Evolutionary conservation across 2,329 filamentous ascomycete genomes (phyloP), one percentile per base, ranked within the genome.

Genomic region (Verticillium albo-atrum): DNA sequence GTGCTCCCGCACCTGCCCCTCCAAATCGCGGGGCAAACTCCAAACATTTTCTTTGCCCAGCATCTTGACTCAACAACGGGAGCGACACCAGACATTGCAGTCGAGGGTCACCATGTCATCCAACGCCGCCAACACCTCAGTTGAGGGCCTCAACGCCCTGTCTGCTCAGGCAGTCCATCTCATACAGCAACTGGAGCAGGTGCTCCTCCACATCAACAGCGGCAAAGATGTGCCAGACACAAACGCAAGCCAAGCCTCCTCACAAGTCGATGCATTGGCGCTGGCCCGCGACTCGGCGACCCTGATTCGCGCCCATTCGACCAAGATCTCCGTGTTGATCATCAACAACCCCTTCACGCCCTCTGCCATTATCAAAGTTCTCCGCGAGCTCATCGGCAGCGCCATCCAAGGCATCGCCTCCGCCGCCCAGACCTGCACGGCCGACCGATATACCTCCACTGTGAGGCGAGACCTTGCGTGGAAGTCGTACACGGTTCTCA

Each of bases 281-380:
- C 81, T 94, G 60, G 85, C 93, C 34, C 83, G 84, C 66, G 89
- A 93, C 67, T 83, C 90, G 0, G 84, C 91, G 1, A 84, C 82
- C 27, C 80, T 96, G 5, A 85, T 97, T 61, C 88, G 86, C 70
- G 91, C 92, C 0, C 92, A 97, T 70, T 85, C 88, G 2, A 97
- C 92, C 6, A 97, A 96, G 63, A 81, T 97, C 27, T 94, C 91
- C 0, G 87, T 97, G 1, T 83, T 98, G 14, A 84, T 95, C 1
- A 89, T 96, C 68, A 97, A 91, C 68, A 84, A 91, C 20, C 93
- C 94, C 1, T 96, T 96, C 66, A 95, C 92, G 0, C 87, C 91
- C 0, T 87, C 88, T 1, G 93, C 91, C 5, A 81, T 96, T 34
- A 77, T 75, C 10, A 87, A 82, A 26, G 86, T 96, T 15, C 77